Conservation (phyloP, 2,329 filamentous ascomycete genomes). For the Alternaria metachromatica region DNA sequence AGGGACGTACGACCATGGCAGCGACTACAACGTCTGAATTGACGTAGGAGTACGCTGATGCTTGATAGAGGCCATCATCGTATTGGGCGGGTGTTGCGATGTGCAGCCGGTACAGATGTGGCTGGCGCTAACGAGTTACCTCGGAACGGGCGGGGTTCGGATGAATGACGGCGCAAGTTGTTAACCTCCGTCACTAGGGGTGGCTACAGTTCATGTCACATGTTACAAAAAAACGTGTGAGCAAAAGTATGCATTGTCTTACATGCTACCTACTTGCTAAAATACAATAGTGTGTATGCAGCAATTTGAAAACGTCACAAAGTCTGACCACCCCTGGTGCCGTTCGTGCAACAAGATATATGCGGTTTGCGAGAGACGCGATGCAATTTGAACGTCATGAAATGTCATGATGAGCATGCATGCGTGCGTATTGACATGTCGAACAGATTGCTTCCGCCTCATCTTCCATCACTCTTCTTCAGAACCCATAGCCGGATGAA, state of each 20-base stretch:
- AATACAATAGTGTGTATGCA: background rate
- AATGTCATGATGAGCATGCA: background rate
- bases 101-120: background rate
- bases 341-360: background rate
- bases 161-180: background rate
- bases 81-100: background rate
- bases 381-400: background rate
- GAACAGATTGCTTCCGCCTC: background rate
- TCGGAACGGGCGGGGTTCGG: slow-evolving; percentile 1
- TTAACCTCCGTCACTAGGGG: background rate
- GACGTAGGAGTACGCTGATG: background rate
- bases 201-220: background rate
- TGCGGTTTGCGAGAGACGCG: background rate
- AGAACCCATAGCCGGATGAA: slow-evolving; percentile 18
- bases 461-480: background rate
- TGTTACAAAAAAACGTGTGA: background rate
- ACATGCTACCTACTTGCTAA: background rate
- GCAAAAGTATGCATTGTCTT: background rate
- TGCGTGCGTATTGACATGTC: background rate
- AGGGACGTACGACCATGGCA: slow-evolving; percentile 34
- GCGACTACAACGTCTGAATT: background rate
- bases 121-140: slow-evolving; percentile 2
- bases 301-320: background rate
- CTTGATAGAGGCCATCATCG: background rate
- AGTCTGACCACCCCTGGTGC: background rate